Evolutionary conservation across 331 rosid genomes (phyloP).

Genomic region (Rhamnella rubrinervis): DNA sequence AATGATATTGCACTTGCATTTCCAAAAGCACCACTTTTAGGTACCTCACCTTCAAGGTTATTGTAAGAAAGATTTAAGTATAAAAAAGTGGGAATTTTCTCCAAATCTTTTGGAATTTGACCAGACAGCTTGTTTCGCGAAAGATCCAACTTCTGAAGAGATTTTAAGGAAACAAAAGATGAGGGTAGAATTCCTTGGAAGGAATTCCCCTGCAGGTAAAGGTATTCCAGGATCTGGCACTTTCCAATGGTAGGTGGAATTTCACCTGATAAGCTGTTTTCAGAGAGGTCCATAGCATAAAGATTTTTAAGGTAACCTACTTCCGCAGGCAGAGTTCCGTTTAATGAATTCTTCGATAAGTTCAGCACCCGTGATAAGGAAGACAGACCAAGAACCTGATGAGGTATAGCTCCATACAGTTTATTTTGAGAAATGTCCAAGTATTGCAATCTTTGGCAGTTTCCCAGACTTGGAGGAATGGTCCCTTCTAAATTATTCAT

Average conservation of each 20-base stretch:
- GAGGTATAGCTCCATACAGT: conserved; percentile 25
- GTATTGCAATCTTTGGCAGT: conserved; percentile 13
- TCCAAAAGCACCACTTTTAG: conserved; percentile 24
- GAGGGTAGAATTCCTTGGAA: conserved; percentile 25
- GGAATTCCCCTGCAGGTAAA: conserved; percentile 25
- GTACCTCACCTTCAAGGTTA: conserved; percentile 29
- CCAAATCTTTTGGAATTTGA: conserved; percentile 22
- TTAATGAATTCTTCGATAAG: conserved; percentile 22
- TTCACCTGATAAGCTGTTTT: conserved; percentile 22
- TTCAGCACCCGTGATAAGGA: conserved; percentile 20
- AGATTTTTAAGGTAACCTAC: conserved; percentile 18
- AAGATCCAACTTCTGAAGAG: conserved; percentile 22
- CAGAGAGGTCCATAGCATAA: conserved; percentile 17
- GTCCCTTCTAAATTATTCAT: conserved; percentile 25
- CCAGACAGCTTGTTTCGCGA: conserved; percentile 33
- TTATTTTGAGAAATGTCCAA: conserved; percentile 25
- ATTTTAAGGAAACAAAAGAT: conserved; percentile 19
- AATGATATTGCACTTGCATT: conserved; percentile 17
- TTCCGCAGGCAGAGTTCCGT: conserved; percentile 9
- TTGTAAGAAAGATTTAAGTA: conserved; percentile 36
- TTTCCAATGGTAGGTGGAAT: conserved; percentile 28
- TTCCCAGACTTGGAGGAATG: conserved; percentile 30
- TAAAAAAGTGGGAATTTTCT: neutral
- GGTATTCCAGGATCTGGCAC: conserved; percentile 19
- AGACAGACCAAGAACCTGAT: conserved; percentile 8